A percentile compares a stretch with the other conserved stretches of the same genome.
Evolutionary conservation across 2,329 filamentous ascomycete genomes (phyloP).

Genomic region (Cryphonectria japonica): DNA sequence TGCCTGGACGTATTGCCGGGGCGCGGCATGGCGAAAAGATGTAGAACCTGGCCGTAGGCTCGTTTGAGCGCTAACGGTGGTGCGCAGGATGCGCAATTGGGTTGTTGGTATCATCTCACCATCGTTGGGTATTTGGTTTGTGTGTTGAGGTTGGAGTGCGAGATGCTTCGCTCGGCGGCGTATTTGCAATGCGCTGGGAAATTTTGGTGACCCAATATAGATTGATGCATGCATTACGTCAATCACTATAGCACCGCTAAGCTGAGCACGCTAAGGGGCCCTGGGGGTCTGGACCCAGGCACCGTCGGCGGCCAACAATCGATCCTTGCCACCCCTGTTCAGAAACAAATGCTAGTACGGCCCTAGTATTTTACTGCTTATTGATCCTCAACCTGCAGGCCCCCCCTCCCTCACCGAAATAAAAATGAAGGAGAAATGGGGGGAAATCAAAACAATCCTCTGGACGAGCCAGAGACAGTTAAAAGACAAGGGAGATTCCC

Average conservation of each 20-base stretch:
- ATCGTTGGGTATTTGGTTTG: not conserved
- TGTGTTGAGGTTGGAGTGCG: not conserved
- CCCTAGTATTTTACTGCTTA: not conserved
- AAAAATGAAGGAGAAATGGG: no score
- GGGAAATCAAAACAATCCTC: no score
- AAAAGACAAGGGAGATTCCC: not conserved
- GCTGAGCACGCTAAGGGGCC: not conserved
- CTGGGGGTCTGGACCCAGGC: conserved; percentile 5
- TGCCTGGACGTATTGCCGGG: conserved; percentile 3
- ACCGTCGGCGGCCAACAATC: no score
- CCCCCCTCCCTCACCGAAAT: no score
- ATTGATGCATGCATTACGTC: conserved; percentile 25
- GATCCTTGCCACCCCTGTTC: no score
- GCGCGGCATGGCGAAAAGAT: not conserved
- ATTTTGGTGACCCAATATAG: conserved; percentile 5
- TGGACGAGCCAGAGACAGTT: no score
- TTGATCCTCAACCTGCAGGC: no score
- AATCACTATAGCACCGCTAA: conserved; percentile 21
- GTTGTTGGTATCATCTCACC: conserved; percentile 32
- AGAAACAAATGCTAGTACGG: not conserved
- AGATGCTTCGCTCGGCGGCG: not conserved
- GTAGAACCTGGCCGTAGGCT: not conserved
- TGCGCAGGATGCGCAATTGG: conserved; percentile 32
- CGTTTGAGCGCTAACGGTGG: conserved; percentile 9
- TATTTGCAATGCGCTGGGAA: conserved; percentile 3